Conservation (phyloP, 305 asterid genomes). For the Fraxinus nigra region DNA sequence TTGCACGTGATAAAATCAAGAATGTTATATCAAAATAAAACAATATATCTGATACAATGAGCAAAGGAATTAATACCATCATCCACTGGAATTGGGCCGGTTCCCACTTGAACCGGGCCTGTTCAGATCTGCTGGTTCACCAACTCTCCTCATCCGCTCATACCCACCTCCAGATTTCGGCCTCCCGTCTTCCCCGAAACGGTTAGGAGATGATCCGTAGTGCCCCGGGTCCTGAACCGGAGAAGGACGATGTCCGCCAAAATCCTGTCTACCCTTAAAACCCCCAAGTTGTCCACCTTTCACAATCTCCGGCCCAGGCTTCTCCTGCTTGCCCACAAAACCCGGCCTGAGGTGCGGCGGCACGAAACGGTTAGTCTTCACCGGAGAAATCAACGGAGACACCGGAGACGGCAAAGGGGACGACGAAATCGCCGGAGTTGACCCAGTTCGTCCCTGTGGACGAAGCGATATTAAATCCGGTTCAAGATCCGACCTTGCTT, state of each 20-base stretch:
- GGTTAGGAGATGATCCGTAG: constrained; percentile 30
- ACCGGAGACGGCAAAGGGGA: constrained; percentile 42
- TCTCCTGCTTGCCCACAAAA: constrained; percentile 69
- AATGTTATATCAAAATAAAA: background rate
- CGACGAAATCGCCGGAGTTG: constrained; percentile 33
- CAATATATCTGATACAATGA: background rate
- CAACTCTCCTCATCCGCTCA: constrained; percentile 43
- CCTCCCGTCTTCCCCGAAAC: constrained; percentile 43
- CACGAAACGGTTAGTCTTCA: constrained; percentile 56
- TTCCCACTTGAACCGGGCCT: constrained; percentile 61
- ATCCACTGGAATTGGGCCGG: background rate
- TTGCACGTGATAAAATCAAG: background rate
- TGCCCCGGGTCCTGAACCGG: constrained; percentile 31
- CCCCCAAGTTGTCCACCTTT: constrained; percentile 36
- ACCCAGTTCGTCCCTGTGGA: constrained; percentile 65
- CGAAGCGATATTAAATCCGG: constrained; percentile 58
- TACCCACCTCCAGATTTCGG: constrained; percentile 71
- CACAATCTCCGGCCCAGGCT: constrained; percentile 44
- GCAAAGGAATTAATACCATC: constrained; percentile 27
- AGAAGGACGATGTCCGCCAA: constrained; percentile 27
- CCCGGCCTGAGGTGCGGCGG: constrained; percentile 87
- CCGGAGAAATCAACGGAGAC: constrained; percentile 39
- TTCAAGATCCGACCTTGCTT: constrained; percentile 21
- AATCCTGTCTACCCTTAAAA: constrained; percentile 28
- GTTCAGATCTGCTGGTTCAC: constrained; percentile 40